A percentile compares a stretch with the other conserved stretches of the same genome.
phyloP scores from a whole-genome alignment of 2,329 filamentous ascomycete genomes.

The Neonectria coccinea region DNA sequence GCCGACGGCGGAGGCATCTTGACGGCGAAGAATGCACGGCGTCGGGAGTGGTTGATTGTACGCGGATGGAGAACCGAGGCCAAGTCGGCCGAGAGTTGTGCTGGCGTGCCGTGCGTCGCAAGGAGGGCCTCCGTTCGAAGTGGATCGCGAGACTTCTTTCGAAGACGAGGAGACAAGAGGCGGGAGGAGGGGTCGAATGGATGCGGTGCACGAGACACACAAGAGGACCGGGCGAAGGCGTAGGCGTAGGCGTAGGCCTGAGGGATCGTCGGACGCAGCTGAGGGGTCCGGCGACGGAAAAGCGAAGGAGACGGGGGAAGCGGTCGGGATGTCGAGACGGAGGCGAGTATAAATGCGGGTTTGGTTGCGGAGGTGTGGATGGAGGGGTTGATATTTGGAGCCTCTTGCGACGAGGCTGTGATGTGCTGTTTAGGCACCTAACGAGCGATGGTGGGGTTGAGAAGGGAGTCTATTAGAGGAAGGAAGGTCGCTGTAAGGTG shows the following conservation, averaged over 20 bases:
- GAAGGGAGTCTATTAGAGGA: not conserved
- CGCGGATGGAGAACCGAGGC: constrained; percentile 12
- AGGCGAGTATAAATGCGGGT: constrained; percentile 8
- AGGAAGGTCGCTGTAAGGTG: constrained; percentile 12
- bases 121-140: constrained; percentile 16
- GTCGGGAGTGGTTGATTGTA: constrained; percentile 6
- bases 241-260: constrained; percentile 1
- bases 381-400: constrained; percentile 40
- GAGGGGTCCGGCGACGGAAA: not conserved
- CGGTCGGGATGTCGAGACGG: constrained; percentile 11
- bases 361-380: constrained; percentile 33
- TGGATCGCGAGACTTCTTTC: constrained; percentile 23
- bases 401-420: constrained; percentile 45
- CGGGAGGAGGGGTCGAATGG: constrained; percentile 4
- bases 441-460: constrained; percentile 8
- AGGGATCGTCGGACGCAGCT: constrained; percentile 7
- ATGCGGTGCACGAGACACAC: constrained; percentile 24
- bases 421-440: constrained; percentile 36
- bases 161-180: constrained; percentile 14
- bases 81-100: constrained; percentile 3
- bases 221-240: not conserved
- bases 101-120: constrained; percentile 8
- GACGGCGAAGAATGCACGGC: constrained; percentile 6
- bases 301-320: constrained; percentile 3
- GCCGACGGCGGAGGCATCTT: constrained; percentile 53